phyloP scores from a whole-genome alignment of 108 stramenopile genomes.

The Fragilariopsis cylindrus region DNA sequence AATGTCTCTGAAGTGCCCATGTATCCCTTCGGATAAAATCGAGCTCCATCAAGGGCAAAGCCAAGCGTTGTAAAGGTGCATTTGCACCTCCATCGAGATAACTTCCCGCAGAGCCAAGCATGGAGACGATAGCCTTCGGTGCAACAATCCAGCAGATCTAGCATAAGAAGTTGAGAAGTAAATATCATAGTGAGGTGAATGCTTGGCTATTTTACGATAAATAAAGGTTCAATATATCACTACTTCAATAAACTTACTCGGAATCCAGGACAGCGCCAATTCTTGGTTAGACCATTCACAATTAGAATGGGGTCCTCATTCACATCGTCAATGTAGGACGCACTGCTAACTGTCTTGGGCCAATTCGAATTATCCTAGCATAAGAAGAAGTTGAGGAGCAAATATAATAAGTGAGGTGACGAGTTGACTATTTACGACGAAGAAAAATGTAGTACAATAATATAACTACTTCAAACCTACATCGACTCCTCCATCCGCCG shows the following conservation, averaged over 20 bases:
- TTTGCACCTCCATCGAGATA: conserved; percentile 56
- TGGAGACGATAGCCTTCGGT: conserved; percentile 40
- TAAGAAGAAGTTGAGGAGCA: not conserved
- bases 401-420: no score
- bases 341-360: conserved; percentile 53
- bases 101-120: conserved; percentile 44
- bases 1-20: no score
- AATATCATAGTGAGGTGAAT: no score
- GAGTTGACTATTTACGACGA: no score
- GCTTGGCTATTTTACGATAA: no score
- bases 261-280: conserved; percentile 54
- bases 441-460: no score
- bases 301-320: conserved; percentile 47
- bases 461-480: conserved; percentile 1
- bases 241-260: conserved; percentile 10
- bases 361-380: conserved; percentile 39
- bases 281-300: conserved; percentile 54
- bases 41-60: conserved; percentile 27
- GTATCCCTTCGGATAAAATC: no score
- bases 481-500: conserved; percentile 46
- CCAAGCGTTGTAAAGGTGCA: conserved; percentile 45
- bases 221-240: no score
- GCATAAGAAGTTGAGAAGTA: no score
- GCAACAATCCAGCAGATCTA: conserved; percentile 46
- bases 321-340: conserved; percentile 46